phyloP scores from a whole-genome alignment of 371 early-diverging fungal genomes.

The Mucor circinelloides region DNA sequence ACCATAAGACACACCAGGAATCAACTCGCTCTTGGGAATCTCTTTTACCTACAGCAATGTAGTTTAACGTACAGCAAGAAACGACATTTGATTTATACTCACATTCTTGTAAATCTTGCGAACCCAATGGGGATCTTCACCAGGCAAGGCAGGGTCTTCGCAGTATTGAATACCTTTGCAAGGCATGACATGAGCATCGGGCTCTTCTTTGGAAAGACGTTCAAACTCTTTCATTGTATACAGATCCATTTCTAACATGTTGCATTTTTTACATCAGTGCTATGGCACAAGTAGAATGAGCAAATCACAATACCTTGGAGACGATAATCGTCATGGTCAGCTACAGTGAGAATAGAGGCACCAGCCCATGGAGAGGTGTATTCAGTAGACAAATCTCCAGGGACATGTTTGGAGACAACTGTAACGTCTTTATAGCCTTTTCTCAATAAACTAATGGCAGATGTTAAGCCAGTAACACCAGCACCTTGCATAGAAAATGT shows the following conservation, averaged over 20 bases:
- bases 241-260: conserved; percentile 35
- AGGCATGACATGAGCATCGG: conserved; percentile 39
- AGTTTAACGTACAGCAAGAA: not conserved
- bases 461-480: conserved; percentile 80
- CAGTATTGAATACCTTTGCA: conserved; percentile 30
- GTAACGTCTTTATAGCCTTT: conserved; percentile 57
- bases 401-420: conserved; percentile 62
- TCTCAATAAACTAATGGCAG: conserved; percentile 58
- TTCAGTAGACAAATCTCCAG: conserved; percentile 52
- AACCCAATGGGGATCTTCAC: conserved; percentile 36
- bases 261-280: not conserved
- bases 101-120: conserved; percentile 37
- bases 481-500: conserved; percentile 51
- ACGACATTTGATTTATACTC: not conserved
- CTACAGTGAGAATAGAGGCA: conserved; percentile 44
- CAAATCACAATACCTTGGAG: conserved; percentile 26
- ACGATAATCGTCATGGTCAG: conserved; percentile 30
- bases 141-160: conserved; percentile 19
- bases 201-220: conserved; percentile 31
- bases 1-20: conserved; percentile 24
- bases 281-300: not conserved
- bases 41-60: conserved; percentile 17
- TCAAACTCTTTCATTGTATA: conserved; percentile 38
- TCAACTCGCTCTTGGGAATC: conserved; percentile 26
- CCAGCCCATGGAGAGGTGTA: conserved; percentile 83